Evolutionary conservation across 805 yeast genomes (phyloP), one percentile per base, ranked within the genome.

Genomic region (Diddensiella caesifluorescens): DNA sequence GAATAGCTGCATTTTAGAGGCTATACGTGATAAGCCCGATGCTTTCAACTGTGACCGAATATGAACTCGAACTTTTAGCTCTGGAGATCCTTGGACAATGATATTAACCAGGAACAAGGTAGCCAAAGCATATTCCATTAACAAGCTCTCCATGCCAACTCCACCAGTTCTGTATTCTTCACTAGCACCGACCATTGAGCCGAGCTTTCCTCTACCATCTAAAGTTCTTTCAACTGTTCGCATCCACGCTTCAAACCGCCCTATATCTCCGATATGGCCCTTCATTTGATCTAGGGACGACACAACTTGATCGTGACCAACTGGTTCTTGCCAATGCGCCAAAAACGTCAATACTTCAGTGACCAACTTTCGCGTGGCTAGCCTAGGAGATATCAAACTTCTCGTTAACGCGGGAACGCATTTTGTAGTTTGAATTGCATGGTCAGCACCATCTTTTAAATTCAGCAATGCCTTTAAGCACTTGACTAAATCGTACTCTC

Each of bases 111-210:
- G 68, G 29, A 84, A 72, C 68, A 87, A 67, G 0, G 94, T 79
- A 2, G 84, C 70, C 38, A 81, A 63, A 12, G 83, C 72, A 59
- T 84, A 89, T 43, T 88, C 95, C 46, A 74, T 64, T 20, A 86
- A 64, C 42, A 79, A 75, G 41, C 71, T 71, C 55, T 84, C 90
- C 20, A 77, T 72, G 19, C 63, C 63, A 7, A 59, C 52, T 0
- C 78, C 75, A 2, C 69, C 65, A 4, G 72, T 60, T 45, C 77
- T 79, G 41, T 78, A 72, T 51, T 90, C 97, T 6, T 82, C 92
- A 45, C 86, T 80, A 0, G 96, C 95, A 1, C 97, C 97, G 5
- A 90, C 97, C 54, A 82, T 62, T 0, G 96, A 85, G 7, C 96
- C 95, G 73, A 84, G 71, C 53, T 79, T 82, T 5, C 97, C 97